phyloP scores from a whole-genome alignment of 495 filamentous ascomycete species.

The Penicillium diatomitis region DNA sequence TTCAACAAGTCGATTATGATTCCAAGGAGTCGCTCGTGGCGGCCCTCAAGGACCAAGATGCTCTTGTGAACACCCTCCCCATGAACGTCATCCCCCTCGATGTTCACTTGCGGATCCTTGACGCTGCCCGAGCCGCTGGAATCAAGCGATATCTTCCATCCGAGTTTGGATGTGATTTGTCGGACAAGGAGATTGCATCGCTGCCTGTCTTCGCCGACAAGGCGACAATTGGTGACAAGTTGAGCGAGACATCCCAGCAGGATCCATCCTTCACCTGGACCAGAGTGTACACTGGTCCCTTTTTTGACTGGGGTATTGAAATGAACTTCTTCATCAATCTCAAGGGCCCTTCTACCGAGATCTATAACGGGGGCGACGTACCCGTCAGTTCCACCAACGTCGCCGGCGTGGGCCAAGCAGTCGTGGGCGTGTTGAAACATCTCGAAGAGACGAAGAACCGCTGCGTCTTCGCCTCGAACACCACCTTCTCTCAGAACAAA shows the following conservation, averaged over 20 bases:
- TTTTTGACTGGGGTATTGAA: conserved; percentile 44
- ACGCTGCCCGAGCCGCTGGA: conserved; percentile 49
- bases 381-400: conserved; percentile 40
- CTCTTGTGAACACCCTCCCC: conserved; percentile 26
- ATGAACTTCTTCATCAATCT: conserved; percentile 30
- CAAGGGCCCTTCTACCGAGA: conserved; percentile 27
- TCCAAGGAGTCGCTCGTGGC: conserved; percentile 42
- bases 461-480: conserved; percentile 39
- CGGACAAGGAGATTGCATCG: conserved; percentile 25
- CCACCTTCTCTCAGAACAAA: conserved; percentile 45
- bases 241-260: conserved; percentile 30
- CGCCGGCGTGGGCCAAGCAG: conserved; percentile 35
- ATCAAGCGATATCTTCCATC: conserved; percentile 57
- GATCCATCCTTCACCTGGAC: conserved; percentile 39
- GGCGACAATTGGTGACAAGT: conserved; percentile 37
- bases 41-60: conserved; percentile 30
- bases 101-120: conserved; percentile 42
- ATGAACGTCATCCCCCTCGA: conserved; percentile 16
- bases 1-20: conserved; percentile 44
- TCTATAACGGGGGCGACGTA: conserved; percentile 48
- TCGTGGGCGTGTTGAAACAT: conserved; percentile 40
- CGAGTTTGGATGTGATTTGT: conserved; percentile 49
- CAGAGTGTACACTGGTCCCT: conserved; percentile 38
- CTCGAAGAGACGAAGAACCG: conserved; percentile 47
- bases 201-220: conserved; percentile 42